Evolutionary conservation across 352 stramenopile genomes (phyloP), one percentile per base, ranked within the genome.

Genomic region (Pythium rishiriense): DNA sequence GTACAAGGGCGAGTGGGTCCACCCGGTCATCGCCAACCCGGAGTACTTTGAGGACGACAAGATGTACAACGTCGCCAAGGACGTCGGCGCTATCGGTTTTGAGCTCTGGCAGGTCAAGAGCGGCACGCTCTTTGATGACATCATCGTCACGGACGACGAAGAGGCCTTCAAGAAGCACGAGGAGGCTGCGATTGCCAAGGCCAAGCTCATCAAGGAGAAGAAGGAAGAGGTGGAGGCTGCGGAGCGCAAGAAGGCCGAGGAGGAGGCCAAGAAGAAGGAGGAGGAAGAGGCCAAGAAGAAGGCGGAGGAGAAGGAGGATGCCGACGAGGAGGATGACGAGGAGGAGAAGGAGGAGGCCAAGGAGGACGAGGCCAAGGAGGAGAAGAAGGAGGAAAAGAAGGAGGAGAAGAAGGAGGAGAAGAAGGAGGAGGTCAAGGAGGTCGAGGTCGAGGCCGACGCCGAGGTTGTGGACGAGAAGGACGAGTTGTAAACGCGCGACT

Each of bases 41-140:
- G 94, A 99, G 29, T 99, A 98, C 77, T 91, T 97, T 47, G 88
- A 98, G 64, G 94, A 99, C 73, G 82, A 96, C 17, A 81, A 90
- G 31, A 83, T 99, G 72, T 94, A 99, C 85, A 93, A 97, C 69
- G 81, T 98, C 37, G 98, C 95, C 72, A 98, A 98, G 73, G 77
- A 90, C 73, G 98, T 98, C 42, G 97, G 92, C 35, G 92, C 97
- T 66, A 89, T 99, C 66, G 98, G 97, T 59, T 99, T 99, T 68
- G 98, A 99, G 86, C 87, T 99, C 37, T 99, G 97, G 98, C 83
- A 97, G 83, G 97, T 99, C 24, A 99, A 98, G 76, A 93, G 92
- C 37, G 97, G 97, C 74, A 99, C 97, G 24, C 82, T 99, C 47
- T 99, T 99, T 72, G 98, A 99, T 76, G 97, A 99, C 78, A 99